phyloP scores from a whole-genome alignment of 768 basidiomycete species.

The Agrocybe chaxingu region DNA sequence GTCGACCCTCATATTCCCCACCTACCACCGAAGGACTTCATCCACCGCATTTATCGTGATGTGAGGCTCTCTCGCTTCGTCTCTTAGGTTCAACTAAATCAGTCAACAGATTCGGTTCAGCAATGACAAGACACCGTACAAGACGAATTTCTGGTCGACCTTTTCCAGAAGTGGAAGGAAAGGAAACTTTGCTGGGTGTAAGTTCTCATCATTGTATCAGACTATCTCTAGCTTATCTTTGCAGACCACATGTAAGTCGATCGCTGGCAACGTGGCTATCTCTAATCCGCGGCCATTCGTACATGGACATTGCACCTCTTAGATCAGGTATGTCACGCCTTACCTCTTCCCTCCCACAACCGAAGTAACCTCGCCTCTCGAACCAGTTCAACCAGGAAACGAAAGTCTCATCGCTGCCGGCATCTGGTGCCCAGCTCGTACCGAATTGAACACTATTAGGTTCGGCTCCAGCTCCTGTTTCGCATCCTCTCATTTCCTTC shows the following conservation, averaged over 20 bases:
- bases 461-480: constrained; percentile 19
- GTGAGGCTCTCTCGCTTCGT: constrained; percentile 31
- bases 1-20: constrained; percentile 84
- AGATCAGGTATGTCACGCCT: constrained; percentile 25
- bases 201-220: constrained; percentile 25
- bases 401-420: constrained; percentile 78
- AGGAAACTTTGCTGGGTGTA: constrained; percentile 85
- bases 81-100: background rate
- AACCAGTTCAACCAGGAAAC: constrained; percentile 60
- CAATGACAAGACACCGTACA: constrained; percentile 96
- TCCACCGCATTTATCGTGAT: constrained; percentile 92
- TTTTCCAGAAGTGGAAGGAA: constrained; percentile 90
- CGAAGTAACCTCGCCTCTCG: background rate
- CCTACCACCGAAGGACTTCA: constrained; percentile 87
- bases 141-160: constrained; percentile 73
- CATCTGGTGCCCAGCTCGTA: constrained; percentile 73
- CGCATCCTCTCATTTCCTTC: background rate
- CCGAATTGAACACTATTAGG: constrained; percentile 78
- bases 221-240: background rate
- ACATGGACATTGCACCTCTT: background rate
- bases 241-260: constrained; percentile 61
- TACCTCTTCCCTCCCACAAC: background rate
- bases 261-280: background rate
- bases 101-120: constrained; percentile 73
- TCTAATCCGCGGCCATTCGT: constrained; percentile 3